Conservation (phyloP, 768 basidiomycete species). For the Mycena floridula region DNA sequence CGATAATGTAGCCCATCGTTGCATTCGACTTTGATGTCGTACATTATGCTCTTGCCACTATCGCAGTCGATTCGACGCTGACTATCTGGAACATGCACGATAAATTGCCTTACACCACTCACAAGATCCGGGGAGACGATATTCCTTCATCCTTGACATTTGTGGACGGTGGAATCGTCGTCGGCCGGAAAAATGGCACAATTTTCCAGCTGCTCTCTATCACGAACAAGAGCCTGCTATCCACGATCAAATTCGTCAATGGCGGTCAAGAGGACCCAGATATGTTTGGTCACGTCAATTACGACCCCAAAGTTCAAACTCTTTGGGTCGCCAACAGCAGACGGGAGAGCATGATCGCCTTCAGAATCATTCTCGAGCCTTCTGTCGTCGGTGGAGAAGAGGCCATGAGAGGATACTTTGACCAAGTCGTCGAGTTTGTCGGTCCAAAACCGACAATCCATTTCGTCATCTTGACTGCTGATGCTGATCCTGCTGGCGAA, state of each 20-base stretch:
- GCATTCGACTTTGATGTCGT: slow-evolving; percentile 82
- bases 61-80: slow-evolving; percentile 76
- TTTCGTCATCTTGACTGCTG: slow-evolving; percentile 82
- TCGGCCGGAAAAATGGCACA: slow-evolving; percentile 81
- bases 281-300: slow-evolving; percentile 86
- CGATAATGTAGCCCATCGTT: slow-evolving; percentile 56
- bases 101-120: slow-evolving; percentile 66
- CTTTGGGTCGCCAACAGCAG: slow-evolving; percentile 86
- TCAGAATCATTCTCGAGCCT: slow-evolving; percentile 64
- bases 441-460: slow-evolving; percentile 85
- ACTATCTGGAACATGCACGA: slow-evolving; percentile 82
- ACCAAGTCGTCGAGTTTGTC: slow-evolving; percentile 77
- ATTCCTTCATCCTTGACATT: slow-evolving; percentile 78
- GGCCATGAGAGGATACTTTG: slow-evolving; percentile 57
- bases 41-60: slow-evolving; percentile 72
- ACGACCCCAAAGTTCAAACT: slow-evolving; percentile 80
- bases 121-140: slow-evolving; percentile 76
- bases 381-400: slow-evolving; percentile 57
- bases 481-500: slow-evolving; percentile 76
- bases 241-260: slow-evolving; percentile 75
- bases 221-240: slow-evolving; percentile 65
- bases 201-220: slow-evolving; percentile 78
- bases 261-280: slow-evolving; percentile 66
- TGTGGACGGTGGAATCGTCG: slow-evolving; percentile 79
- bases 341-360: slow-evolving; percentile 77